Percentiles rank a stretch among this genome's conserved stretches.
Conservation (phyloP, 208 protist species). For the Borovskyia barvae region DNA sequence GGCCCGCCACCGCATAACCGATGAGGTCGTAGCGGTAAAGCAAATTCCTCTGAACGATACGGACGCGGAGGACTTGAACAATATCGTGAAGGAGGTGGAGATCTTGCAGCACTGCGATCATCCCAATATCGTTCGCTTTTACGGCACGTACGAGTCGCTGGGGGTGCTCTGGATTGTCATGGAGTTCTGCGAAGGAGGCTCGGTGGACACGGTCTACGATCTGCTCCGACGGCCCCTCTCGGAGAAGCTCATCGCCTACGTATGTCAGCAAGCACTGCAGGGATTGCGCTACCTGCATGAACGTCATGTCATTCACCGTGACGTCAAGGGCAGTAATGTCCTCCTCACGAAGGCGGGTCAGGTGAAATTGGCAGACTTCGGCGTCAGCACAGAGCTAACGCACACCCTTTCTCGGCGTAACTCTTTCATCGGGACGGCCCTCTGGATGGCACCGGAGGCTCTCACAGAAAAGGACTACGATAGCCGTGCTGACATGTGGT, state of each 20-base stretch:
- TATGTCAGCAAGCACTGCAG: slow-evolving; percentile 74
- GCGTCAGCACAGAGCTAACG: slow-evolving; percentile 78
- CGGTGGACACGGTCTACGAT: slow-evolving; percentile 85
- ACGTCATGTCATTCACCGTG: slow-evolving; percentile 89
- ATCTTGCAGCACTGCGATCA: slow-evolving; percentile 84
- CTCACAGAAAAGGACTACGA: slow-evolving; percentile 92
- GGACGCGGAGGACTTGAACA: slow-evolving; percentile 63
- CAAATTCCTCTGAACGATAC: slow-evolving; percentile 82
- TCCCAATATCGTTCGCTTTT: slow-evolving; percentile 89
- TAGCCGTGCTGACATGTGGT: slow-evolving; percentile 94
- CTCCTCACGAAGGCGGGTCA: slow-evolving; percentile 87
- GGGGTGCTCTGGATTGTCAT: slow-evolving; percentile 91
- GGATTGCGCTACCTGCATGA: slow-evolving; percentile 91
- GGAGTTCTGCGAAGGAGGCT: slow-evolving; percentile 93
- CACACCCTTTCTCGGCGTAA: slow-evolving; percentile 86
- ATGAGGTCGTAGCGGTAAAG: slow-evolving; percentile 88
- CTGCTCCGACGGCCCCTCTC: slow-evolving; percentile 70
- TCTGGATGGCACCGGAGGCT: slow-evolving; percentile 94
- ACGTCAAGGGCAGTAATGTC: slow-evolving; percentile 94
- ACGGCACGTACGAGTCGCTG: slow-evolving; percentile 82
- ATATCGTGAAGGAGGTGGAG: slow-evolving; percentile 79
- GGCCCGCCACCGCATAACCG: slow-evolving; percentile 75
- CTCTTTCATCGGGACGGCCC: slow-evolving; percentile 88
- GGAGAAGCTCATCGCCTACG: slow-evolving; percentile 87
- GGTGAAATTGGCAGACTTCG: slow-evolving; percentile 93